These are phyloP conservation scores for Trichosporon sp. DNA, from an alignment of 1,284 basidiomycete species.

Conservation along the genomic window DNA sequence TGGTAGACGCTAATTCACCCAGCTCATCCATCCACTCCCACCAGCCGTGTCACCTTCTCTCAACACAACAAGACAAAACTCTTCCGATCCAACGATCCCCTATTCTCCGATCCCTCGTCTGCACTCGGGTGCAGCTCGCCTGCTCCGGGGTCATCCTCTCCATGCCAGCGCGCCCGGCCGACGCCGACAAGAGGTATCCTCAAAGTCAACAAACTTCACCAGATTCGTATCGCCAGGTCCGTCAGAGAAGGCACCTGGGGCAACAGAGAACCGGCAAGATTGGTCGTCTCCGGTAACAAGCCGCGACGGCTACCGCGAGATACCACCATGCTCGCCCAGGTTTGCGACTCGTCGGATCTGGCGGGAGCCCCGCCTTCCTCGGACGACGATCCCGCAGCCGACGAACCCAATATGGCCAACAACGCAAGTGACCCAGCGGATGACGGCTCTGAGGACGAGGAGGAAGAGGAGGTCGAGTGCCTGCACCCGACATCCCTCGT, in stretches of 20 bases:
- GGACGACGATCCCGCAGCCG: conserved; percentile 25
- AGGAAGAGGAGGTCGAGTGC: conserved; percentile 34
- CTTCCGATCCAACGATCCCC: conserved; percentile 33
- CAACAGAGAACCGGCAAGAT: conserved; percentile 42
- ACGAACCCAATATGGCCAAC: conserved; percentile 22
- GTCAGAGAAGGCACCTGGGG: conserved; percentile 44
- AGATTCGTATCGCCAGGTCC: conserved; percentile 37
- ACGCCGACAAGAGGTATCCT: conserved; percentile 26
- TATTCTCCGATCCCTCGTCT: conserved; percentile 19
- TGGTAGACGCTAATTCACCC: not conserved
- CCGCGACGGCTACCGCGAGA: conserved; percentile 1
- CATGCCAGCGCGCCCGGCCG: not conserved
- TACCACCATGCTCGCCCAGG: conserved; percentile 8
- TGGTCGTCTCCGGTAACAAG: conserved; percentile 33
- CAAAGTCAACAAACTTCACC: conserved; percentile 23
- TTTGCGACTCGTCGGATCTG: conserved; percentile 14
- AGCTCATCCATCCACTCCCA: not conserved
- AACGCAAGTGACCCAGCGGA: conserved; percentile 1
- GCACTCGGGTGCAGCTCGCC: conserved; percentile 7
- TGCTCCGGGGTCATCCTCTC: conserved; percentile 7
- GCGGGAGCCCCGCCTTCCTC: conserved; percentile 1
- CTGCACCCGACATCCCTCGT: conserved; percentile 33
- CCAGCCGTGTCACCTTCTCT: conserved; percentile 31
- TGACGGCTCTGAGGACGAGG: conserved; percentile 30
- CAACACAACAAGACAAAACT: conserved; percentile 32